Evolutionary conservation across 129 eudicot species (phyloP).

Genomic region (Pulicaria dysenterica): DNA sequence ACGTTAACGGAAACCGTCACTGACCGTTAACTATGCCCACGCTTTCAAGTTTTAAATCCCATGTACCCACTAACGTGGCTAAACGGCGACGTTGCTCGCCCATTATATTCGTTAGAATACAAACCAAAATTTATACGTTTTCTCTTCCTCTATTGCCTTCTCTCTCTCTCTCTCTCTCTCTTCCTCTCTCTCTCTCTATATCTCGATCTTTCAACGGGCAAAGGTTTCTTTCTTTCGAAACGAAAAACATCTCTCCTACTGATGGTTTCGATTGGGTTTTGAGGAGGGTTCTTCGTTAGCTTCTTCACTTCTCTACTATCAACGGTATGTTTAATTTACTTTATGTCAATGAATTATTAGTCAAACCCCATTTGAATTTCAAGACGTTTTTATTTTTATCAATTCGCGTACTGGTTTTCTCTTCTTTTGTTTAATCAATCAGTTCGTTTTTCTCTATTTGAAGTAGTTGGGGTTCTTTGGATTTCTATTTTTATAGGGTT

Average conservation of each 20-base stretch:
- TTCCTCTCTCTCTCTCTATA: slow-evolving; percentile 35
- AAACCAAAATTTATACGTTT: slow-evolving; percentile 47
- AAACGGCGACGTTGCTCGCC: slow-evolving; percentile 63
- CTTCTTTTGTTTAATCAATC: neutral
- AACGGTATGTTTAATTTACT: slow-evolving; percentile 31
- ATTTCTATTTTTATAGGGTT: slow-evolving; percentile 27
- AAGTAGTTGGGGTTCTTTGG: slow-evolving; percentile 10
- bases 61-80: slow-evolving; percentile 33
- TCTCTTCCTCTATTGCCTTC: no score
- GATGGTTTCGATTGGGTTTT: slow-evolving; percentile 25
- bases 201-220: slow-evolving; percentile 78
- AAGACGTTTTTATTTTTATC: slow-evolving; percentile 17
- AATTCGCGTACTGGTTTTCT: slow-evolving; percentile 23
- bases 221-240: slow-evolving; percentile 37
- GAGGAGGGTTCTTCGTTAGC: slow-evolving; percentile 32
- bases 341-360: slow-evolving; percentile 2
- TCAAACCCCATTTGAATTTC: slow-evolving; percentile 16
- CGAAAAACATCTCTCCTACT: slow-evolving; percentile 34
- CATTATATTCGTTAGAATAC: slow-evolving; percentile 80
- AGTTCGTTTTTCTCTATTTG: slow-evolving; percentile 13
- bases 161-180: slow-evolving; percentile 28
- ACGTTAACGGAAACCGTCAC: slow-evolving; percentile 56
- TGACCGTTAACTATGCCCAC: slow-evolving; percentile 43
- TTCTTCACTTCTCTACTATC: slow-evolving; percentile 36
- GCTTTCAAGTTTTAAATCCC: neutral